Evolutionary conservation across 1,284 basidiomycete genomes (phyloP).

Genomic region (Mycena sp.): DNA sequence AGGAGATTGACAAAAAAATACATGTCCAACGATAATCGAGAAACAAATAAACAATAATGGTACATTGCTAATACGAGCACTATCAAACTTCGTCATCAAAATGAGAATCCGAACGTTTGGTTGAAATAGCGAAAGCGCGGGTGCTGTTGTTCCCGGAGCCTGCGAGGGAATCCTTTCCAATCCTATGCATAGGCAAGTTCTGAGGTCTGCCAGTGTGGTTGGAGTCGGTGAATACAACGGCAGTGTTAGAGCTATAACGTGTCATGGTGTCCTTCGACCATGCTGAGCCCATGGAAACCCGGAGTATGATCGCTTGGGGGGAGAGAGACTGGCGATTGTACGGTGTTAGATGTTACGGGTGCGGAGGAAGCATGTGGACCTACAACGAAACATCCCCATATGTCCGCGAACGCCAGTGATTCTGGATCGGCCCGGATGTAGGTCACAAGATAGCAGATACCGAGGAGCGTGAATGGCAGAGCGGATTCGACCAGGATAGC

Average conservation of each 20-base stretch:
- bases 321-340: slow-evolving; percentile 21
- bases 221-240: slow-evolving; percentile 9
- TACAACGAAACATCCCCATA: slow-evolving; percentile 28
- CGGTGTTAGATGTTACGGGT: background rate
- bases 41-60: background rate
- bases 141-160: background rate
- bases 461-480: slow-evolving; percentile 32
- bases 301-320: slow-evolving; percentile 32
- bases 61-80: background rate
- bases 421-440: slow-evolving; percentile 16
- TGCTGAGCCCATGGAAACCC: slow-evolving; percentile 30
- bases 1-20: too few relatives aligned
- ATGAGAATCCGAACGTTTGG: background rate
- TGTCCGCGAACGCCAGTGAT: slow-evolving; percentile 7
- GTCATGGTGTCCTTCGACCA: slow-evolving; percentile 26
- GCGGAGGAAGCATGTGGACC: background rate
- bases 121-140: background rate
- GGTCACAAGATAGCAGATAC: slow-evolving; percentile 26
- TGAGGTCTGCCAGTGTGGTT: background rate
- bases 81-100: slow-evolving; percentile 18
- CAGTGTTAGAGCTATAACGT: slow-evolving; percentile 12
- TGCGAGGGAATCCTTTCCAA: slow-evolving; percentile 13
- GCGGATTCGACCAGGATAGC: slow-evolving; percentile 36
- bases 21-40: background rate
- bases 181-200: too few relatives aligned